Evolutionary conservation across 805 yeast genomes (phyloP).

Genomic region (Candida montana): DNA sequence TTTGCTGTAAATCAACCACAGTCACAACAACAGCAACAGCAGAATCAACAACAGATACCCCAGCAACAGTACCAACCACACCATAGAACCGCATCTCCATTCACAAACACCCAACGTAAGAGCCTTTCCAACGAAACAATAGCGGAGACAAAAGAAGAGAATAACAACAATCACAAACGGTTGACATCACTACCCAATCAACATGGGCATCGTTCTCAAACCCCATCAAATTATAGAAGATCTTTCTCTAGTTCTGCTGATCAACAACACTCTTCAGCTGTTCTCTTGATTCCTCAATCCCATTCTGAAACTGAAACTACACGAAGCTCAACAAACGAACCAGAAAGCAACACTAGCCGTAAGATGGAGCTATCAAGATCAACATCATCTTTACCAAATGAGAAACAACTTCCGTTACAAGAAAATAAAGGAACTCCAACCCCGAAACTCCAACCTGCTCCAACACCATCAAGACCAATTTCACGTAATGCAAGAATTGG

Average conservation of each 20-base stretch:
- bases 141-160: slow-evolving; percentile 21
- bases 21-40: slow-evolving; percentile 5
- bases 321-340: neutral
- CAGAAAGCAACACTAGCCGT: neutral
- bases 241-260: slow-evolving; percentile 9
- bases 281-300: slow-evolving; percentile 21
- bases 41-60: neutral
- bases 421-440: neutral
- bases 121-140: slow-evolving; percentile 21
- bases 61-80: neutral
- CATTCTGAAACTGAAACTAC: neutral
- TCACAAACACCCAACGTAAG: slow-evolving; percentile 6
- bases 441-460: neutral
- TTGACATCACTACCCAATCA: slow-evolving; percentile 17
- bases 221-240: slow-evolving; percentile 10
- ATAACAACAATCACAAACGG: slow-evolving; percentile 12
- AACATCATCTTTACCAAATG: neutral
- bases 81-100: neutral
- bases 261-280: slow-evolving; percentile 22
- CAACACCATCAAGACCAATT: neutral
- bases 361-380: neutral
- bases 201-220: slow-evolving; percentile 20
- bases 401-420: neutral
- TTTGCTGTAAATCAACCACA: neutral
- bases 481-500: slow-evolving; percentile 1